Base-by-base conservation (phyloP, 768 basidiomycete genomes). In the Amanita rimosa region DNA sequence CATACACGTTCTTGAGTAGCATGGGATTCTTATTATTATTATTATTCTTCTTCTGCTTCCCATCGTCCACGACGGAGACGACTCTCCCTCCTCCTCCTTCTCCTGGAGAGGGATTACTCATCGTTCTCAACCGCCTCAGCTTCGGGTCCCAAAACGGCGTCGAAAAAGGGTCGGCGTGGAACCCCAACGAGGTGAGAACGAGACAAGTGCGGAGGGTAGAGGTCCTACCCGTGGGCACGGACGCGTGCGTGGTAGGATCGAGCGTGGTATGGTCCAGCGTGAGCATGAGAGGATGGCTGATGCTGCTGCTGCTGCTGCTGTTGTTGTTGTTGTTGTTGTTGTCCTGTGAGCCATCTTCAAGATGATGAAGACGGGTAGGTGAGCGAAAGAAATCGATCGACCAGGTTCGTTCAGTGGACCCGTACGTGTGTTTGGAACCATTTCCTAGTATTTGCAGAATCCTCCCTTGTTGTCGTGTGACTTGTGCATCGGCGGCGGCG, bases 121-220 rank as follows among this genome's bases (percentile, higher is more conserved):
- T 54, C 1, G 75, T 74, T n/a, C 79, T 75, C 11, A 87, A 65
- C 55, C 80, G 81, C 2, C 73, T 64, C 3, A 77, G 61, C 1
- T 63, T 57, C 0, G 76, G 67, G 56, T 88, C 82, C 54, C 74
- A 81, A 67, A 74, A 93, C 26, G 49, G 43, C n/a, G 34, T 24
- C 21, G 49, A 34, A 17, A 33, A 40, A 2, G 83, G 79, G 43
- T 90, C 88, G 0, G 73, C 74, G 48, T 77, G 78, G 66, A 96
- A 94, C 17, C 95, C 95, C 10, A 97, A 76, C 13, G 88, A 88
- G 19, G 90, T 87, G 29, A 96, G 70, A 16, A 96, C 83, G 51
- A 95, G 74, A 52, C 84, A 85, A 2, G 93, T 46, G 19, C 8
- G 34, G 21, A 91, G 19, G 62, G 53, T 6, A 78, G 61, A 1